Evolutionary conservation across 306 rosid species (phyloP).

Genomic region (Citrullus amarus): DNA sequence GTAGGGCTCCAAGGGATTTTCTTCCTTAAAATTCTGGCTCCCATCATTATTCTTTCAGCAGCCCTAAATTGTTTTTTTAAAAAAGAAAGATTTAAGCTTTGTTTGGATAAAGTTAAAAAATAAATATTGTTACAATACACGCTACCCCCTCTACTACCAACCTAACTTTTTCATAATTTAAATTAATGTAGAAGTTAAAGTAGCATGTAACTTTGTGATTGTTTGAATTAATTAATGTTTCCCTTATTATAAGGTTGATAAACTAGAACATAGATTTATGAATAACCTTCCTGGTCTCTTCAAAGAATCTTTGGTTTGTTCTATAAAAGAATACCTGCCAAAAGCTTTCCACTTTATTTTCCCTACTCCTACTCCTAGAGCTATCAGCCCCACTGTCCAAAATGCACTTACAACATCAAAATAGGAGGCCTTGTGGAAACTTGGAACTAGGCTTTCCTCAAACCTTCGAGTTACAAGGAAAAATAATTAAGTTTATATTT

Average conservation of each 20-base stretch:
- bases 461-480: neutral
- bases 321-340: constrained; percentile 2
- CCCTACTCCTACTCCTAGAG: neutral
- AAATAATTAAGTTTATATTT: too few relatives aligned
- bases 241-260: neutral
- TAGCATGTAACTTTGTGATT: neutral
- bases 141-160: neutral
- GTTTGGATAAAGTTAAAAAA: neutral
- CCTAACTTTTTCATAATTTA: neutral
- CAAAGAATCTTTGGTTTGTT: constrained; percentile 4
- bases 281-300: neutral
- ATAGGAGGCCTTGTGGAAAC: neutral
- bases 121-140: neutral
- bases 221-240: neutral
- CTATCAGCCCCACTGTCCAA: neutral
- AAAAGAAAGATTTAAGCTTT: neutral
- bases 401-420: neutral
- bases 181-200: neutral
- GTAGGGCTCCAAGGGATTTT: constrained; percentile 59
- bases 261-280: neutral
- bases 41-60: constrained; percentile 6
- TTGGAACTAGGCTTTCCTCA: neutral
- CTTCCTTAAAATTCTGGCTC: constrained; percentile 3
- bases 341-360: constrained; percentile 7
- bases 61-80: neutral